Percentiles rank a stretch among this genome's conserved stretches.
Evolutionary conservation across 441 rosid species (phyloP).

Genomic region (Omphalea diandra): DNA sequence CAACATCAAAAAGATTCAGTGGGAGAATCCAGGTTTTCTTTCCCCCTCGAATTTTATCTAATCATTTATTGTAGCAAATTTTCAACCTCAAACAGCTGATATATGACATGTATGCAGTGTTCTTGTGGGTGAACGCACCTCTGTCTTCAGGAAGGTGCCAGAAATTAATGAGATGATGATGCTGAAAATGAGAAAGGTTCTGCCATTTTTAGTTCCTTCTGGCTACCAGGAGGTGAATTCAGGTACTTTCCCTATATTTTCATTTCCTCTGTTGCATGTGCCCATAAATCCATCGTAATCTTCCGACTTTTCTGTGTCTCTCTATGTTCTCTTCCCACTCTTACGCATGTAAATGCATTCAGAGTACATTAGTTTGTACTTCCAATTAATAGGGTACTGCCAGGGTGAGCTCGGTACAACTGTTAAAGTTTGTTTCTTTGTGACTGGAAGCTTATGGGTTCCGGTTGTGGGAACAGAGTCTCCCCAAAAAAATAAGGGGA

Average conservation of each 20-base stretch:
- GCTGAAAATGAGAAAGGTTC: slow-evolving; percentile 45
- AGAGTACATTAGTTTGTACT: neutral
- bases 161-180: slow-evolving; percentile 56
- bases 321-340: neutral
- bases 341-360: neutral
- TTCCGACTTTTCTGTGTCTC: too few relatives aligned
- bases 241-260: slow-evolving; percentile 40
- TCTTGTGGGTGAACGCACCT: slow-evolving; percentile 73
- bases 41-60: neutral
- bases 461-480: too few relatives aligned
- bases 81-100: slow-evolving; percentile 12
- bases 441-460: too few relatives aligned
- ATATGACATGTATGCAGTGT: slow-evolving; percentile 44
- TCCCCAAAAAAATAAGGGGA: too few relatives aligned
- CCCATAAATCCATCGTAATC: neutral
- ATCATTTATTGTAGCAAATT: neutral
- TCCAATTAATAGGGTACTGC: too few relatives aligned
- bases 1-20: slow-evolving; percentile 63
- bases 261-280: neutral
- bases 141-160: slow-evolving; percentile 46
- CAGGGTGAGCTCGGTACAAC: too few relatives aligned
- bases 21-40: slow-evolving; percentile 77
- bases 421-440: too few relatives aligned
- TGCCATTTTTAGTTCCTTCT: slow-evolving; percentile 67
- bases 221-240: slow-evolving; percentile 72